Conservation (phyloP, 225 moss, liverwort and hornwort species). For the Ulota crispa region DNA sequence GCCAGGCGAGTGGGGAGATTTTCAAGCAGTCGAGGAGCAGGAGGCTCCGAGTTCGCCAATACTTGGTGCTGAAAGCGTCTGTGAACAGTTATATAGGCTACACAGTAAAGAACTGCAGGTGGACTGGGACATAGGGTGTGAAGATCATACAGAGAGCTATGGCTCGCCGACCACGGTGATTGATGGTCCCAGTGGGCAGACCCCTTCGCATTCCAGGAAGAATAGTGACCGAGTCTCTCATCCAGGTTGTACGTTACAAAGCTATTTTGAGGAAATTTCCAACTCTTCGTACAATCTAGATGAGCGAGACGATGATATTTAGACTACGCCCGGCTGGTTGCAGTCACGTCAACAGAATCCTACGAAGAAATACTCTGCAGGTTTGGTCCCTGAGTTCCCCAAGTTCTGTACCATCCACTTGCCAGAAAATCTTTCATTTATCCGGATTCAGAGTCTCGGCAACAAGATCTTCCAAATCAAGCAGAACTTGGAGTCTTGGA, state of each 20-base stretch:
- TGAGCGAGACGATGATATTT: constrained; percentile 13
- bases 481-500: neutral
- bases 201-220: constrained; percentile 13
- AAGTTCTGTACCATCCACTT: neutral
- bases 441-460: neutral
- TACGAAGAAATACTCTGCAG: neutral
- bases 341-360: neutral
- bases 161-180: constrained; percentile 44
- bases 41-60: neutral
- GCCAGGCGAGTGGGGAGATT: constrained; percentile 1
- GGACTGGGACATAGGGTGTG: constrained; percentile 27
- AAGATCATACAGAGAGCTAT: constrained; percentile 25
- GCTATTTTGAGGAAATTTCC: constrained; percentile 36
- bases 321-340: neutral
- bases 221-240: constrained; percentile 12
- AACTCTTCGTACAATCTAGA: constrained; percentile 30
- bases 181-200: constrained; percentile 30
- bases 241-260: constrained; percentile 27
- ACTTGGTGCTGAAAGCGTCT: constrained; percentile 24
- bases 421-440: neutral
- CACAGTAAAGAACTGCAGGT: constrained; percentile 9
- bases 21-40: constrained; percentile 7
- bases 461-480: neutral
- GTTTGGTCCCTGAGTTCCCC: neutral
- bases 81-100: constrained; percentile 31